Conservation (phyloP, 768 basidiomycete species). For the Rhizopogon salebrosus region DNA sequence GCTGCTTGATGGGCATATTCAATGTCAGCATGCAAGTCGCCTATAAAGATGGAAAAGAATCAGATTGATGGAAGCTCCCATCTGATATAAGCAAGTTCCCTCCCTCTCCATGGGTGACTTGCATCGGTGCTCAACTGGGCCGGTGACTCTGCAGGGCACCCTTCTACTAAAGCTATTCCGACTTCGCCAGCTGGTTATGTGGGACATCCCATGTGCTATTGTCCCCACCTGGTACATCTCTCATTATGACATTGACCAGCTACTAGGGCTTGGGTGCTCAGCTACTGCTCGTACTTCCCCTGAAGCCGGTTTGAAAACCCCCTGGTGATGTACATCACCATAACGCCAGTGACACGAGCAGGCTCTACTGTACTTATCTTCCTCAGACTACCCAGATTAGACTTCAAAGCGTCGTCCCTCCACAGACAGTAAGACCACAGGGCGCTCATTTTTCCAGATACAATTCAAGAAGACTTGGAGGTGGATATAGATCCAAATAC, state of each 20-base stretch:
- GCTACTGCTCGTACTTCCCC: neutral
- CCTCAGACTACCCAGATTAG: neutral
- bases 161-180: neutral
- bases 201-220: neutral
- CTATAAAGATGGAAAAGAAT: constrained; percentile 8
- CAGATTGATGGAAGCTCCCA: neutral
- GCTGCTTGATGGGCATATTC: constrained; percentile 9
- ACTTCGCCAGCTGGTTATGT: neutral
- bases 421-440: neutral
- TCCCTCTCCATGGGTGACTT: too few species aligned
- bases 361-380: neutral
- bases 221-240: neutral
- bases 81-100: too few species aligned
- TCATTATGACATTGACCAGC: neutral
- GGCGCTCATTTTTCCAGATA: too few species aligned
- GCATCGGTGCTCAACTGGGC: neutral
- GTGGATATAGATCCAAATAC: neutral
- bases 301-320: neutral
- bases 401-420: neutral
- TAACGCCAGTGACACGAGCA: neutral
- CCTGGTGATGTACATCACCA: neutral
- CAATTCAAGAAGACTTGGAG: neutral
- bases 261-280: neutral
- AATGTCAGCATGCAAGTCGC: constrained; percentile 5
- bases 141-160: neutral